Evolutionary conservation across 2,329 filamentous ascomycete genomes (phyloP), one percentile per base, ranked within the genome.

Genomic region (Stachybotrys echinatus): DNA sequence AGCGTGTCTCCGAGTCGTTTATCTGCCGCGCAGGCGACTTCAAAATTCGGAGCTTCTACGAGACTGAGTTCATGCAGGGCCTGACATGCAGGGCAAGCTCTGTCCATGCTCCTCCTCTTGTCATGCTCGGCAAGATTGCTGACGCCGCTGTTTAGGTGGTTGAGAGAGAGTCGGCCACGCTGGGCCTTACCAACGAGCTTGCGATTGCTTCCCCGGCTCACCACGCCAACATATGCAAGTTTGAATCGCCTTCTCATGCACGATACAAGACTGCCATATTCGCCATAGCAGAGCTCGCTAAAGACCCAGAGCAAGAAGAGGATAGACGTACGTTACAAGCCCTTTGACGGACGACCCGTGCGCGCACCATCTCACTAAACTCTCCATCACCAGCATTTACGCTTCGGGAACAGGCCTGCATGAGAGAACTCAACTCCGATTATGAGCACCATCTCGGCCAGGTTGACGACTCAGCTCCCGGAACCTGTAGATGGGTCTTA

Each of bases 401-500:
- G 31, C 31, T 37, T 17, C 31, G 17, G 31, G 31, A 47, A 23
- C 6, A 23, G 45, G 37, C 6, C 12, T 47, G 45, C 18, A 38
- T 38, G 12, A 14, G 21, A 12, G 19, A 22, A 20, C 12, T 40
- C n/a, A 47, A 47, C 14, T 18, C 34, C 14, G 45, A 47, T 12
- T 47, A 18, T 22, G 19, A 47, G 19, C 19, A 22, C 20, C 34
- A 40, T 23, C 27, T 47, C 6, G 34, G 22, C 5, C 45, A 40
- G 18, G 17, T 38, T 18, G 31, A 38, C 17, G 45, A 47, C 17
- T 14, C 27, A 17, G 19, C 39, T 34, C 19, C 27, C 22, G 45
- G 34, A 22, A 47, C 45, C n/a, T 47, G 45, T 20, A 34, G 22
- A 47, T 47, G 45, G 45, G 34, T 47, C 21, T n/a, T 47, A 6